Base-by-base conservation (phyloP, 257 asterid genomes). In the Cordia subcordata region DNA sequence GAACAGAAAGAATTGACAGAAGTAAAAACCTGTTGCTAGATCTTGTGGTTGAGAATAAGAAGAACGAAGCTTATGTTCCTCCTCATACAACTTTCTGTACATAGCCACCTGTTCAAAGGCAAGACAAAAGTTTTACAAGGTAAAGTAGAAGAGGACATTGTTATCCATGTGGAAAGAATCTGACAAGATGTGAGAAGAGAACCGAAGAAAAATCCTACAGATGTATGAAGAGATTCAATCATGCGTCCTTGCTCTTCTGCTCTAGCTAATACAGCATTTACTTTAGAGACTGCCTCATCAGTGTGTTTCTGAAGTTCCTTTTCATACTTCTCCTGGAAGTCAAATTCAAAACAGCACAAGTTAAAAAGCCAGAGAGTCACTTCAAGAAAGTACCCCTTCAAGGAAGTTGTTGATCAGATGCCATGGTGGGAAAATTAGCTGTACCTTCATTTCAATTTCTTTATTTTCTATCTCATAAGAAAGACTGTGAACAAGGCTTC, bases 161-260 rank as follows among this genome's bases (percentile, higher is more conserved):
- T 18, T 37, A 57, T 14, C 10, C 13, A 46, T 23, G 27, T 14
- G 11, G 21, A 33, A 40, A 23, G 50, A 46, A 10, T 17, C 5
- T 19, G 32, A 5, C 20, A 45, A n/a, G 50, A 22, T n/a, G 10
- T 8, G 23, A 37, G 42, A 27, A 27, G 65, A 15, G 16, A 51
- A 49, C 61, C 54, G 57, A 38, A 64, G 39, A 64, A 55, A 42
- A 49, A 63, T 63, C 90, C 72, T 81, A 89, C 99, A 55, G 99
- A 86, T 42, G 82, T 49, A 73, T 92, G 97, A 66, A 92, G 97
- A 15, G 96, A 86, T 78, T 84, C 96, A 64, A 92, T 84, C 99
- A 92, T 92, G 42, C 53, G 76, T 13, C 66, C 82, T 75, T 88
- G 99, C 63, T 92, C 96, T 79, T 92, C 94, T 11, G 96, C 93